Conservation (phyloP, 768 basidiomycete genomes). For the Boletus huronensis region DNA sequence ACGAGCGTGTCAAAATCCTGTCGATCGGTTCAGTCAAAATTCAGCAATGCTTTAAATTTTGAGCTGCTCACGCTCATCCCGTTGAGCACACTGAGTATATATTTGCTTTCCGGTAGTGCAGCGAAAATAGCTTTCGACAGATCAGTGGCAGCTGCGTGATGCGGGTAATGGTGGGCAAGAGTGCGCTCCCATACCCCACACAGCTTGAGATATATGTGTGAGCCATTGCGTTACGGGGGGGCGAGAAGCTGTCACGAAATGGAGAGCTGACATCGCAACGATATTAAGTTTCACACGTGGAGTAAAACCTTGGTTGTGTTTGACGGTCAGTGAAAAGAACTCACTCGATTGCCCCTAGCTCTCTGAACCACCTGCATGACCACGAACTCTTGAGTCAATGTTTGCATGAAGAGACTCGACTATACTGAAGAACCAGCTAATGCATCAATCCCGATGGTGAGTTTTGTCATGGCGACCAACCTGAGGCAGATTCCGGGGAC, state of each 20-base stretch:
- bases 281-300: neutral
- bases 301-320: neutral
- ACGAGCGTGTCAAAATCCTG: conserved; percentile 26
- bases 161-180: neutral
- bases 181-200: conserved; percentile 2
- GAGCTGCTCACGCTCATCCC: conserved; percentile 18
- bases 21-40: neutral
- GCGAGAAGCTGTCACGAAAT: conserved; percentile 13
- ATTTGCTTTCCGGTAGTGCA: neutral
- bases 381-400: neutral
- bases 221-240: conserved; percentile 5
- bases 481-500: neutral
- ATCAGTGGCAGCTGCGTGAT: neutral
- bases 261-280: conserved; percentile 2
- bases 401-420: neutral
- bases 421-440: neutral
- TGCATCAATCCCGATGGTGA: neutral
- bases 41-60: neutral
- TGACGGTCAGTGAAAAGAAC: neutral
- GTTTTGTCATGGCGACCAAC: neutral
- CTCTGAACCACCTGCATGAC: neutral
- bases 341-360: neutral
- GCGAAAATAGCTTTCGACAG: neutral
- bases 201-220: conserved; percentile 14
- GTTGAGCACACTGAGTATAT: neutral